Percentiles rank a stretch among this genome's conserved stretches.
phyloP scores from a whole-genome alignment of 345 rosid species.

The Rhodomyrtus tomentosa region DNA sequence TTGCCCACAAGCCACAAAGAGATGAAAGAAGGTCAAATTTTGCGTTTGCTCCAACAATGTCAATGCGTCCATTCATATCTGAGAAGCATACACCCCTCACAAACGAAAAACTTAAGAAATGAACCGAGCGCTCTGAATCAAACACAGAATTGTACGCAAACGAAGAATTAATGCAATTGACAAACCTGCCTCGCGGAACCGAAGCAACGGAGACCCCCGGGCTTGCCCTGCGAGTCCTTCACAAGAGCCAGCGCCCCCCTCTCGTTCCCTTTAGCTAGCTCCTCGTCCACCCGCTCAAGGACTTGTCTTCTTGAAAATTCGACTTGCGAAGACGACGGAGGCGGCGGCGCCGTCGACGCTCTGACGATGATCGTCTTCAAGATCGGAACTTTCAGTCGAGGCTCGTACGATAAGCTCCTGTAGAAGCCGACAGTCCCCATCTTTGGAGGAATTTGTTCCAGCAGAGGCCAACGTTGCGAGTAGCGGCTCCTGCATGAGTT shows the following conservation, averaged over 20 bases:
- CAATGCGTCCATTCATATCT: background rate
- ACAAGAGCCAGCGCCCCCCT: constrained; percentile 62
- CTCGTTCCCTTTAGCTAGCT: constrained; percentile 68
- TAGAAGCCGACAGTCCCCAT: background rate
- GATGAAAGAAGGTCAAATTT: background rate
- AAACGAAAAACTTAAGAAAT: background rate
- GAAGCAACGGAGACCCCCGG: constrained; percentile 69
- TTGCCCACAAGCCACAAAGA: background rate
- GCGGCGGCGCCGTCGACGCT: background rate
- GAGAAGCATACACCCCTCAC: background rate
- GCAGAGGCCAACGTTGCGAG: background rate
- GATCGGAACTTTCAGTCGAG: background rate
- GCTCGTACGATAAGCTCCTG: background rate
- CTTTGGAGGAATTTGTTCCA: background rate
- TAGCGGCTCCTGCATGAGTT: background rate
- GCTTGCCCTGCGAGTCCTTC: constrained; percentile 62
- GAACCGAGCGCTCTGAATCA: background rate
- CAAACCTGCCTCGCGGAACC: constrained; percentile 72
- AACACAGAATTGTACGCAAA: background rate
- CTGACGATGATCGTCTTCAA: background rate
- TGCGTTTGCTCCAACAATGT: background rate
- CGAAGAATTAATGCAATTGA: background rate
- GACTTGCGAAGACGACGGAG: background rate
- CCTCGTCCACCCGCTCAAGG: constrained; percentile 52
- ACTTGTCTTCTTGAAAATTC: constrained; percentile 24